Base-by-base conservation (phyloP, 1,284 basidiomycete genomes). In the Ustilago crameri region DNA sequence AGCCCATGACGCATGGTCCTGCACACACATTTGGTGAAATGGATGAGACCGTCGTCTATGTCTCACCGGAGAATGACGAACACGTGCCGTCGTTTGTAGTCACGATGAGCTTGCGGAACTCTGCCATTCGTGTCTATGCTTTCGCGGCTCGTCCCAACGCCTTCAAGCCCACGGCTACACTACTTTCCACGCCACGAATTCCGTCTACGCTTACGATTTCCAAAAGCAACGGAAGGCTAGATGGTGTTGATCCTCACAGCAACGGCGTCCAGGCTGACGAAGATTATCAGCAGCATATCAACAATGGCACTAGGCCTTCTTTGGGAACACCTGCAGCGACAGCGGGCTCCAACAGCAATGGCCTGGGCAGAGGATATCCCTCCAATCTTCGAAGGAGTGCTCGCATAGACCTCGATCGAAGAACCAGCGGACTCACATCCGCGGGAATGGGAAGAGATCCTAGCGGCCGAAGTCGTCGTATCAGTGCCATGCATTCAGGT, bases 11-110 rank as follows among this genome's bases (percentile, higher is more conserved):
- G 9, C 74, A 78, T 41, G 75, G 71, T 30, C 55, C 69, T 9
- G 40, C 55, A 5, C 51, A 49, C 2, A 60, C 65, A 20, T 78
- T 79, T 38, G 65, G 62, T 15, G 67, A 70, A 43, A 43, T 66
- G 23, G 66, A 68, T 34, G 75, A 79, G 55, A 27, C 50, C 42
- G 54, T 79, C 40, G 51, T 74, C 32, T 73, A 55, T 30, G 78
- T 68, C 24, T 57, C 51, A 1, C 32, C 57, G 10, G 15, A 57
- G n/a, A 24, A 30, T 15, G 30, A 51, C 12, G 49, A 49, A 3
- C 30, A 30, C 5, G 38, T n/a, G 2, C 53, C 51, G 1, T 15
- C 70, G 0, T 35, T 77, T 22, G 50, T 79, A 23, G 70, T 79
- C 26, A 70, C 77, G 9, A 60, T 63, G 3, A 50, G 63, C 37